Conservation (phyloP, 768 basidiomycete genomes). For the Russula vinacea region DNA sequence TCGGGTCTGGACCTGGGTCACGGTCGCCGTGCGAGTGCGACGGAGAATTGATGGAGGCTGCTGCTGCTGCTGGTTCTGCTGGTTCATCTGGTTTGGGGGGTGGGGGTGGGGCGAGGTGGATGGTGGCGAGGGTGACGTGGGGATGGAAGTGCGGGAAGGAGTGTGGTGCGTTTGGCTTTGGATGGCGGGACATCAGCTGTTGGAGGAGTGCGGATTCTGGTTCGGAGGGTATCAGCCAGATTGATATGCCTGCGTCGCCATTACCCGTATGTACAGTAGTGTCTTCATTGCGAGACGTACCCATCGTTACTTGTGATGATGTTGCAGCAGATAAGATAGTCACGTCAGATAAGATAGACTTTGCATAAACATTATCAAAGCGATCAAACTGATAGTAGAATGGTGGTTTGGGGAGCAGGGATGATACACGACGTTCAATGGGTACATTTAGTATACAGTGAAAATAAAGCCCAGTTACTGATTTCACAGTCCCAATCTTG, state of each 20-base stretch:
- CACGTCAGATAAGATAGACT: neutral
- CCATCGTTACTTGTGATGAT: constrained; percentile 11
- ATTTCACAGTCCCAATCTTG: neutral
- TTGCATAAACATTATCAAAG: neutral
- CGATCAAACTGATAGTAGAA: neutral
- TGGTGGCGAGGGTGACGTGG: constrained; percentile 64
- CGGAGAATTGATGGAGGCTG: too few species aligned
- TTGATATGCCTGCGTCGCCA: constrained; percentile 57
- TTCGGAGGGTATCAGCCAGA: constrained; percentile 69
- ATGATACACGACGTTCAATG: constrained; percentile 7
- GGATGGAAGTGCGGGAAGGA: constrained; percentile 61
- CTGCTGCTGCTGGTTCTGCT: neutral
- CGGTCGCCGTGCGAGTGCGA: too few species aligned
- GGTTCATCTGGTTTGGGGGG: constrained; percentile 8
- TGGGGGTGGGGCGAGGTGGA: constrained; percentile 35
- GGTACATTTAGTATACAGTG: constrained; percentile 18
- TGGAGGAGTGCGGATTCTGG: constrained; percentile 45
- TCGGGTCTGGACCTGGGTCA: neutral
- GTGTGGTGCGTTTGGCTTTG: constrained; percentile 38
- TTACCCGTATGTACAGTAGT: too few species aligned
- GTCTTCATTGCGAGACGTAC: constrained; percentile 6
- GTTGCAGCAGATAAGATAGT: neutral
- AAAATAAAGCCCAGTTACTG: constrained; percentile 1
- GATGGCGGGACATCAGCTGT: constrained; percentile 45
- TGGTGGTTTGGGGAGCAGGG: neutral